Conservation (phyloP, 1,139 yeast species). For the Suzukiozyma palmioleophila region DNA sequence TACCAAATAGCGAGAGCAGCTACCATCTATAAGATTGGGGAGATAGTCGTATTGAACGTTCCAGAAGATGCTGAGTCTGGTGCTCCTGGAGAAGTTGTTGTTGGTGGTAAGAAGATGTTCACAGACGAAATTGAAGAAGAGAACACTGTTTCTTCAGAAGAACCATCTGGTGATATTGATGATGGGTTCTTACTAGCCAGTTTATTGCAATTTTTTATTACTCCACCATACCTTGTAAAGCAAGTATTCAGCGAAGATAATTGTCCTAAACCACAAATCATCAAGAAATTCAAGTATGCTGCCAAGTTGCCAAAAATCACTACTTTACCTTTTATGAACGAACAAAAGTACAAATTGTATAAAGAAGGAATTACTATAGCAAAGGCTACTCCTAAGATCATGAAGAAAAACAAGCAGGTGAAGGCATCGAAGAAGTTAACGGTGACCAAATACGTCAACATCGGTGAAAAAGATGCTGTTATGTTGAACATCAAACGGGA, state of each 20-base stretch:
- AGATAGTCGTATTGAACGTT: conserved; percentile 63
- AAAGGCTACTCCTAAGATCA: conserved; percentile 41
- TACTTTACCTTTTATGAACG: conserved; percentile 69
- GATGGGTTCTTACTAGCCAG: conserved; percentile 55
- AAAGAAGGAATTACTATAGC: conserved; percentile 72
- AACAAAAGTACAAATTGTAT: conserved; percentile 31
- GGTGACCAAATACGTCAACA: conserved; percentile 67
- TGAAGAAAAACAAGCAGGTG: conserved; percentile 32
- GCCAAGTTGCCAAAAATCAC: conserved; percentile 66
- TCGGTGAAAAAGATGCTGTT: conserved; percentile 58
- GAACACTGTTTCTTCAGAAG: conserved; percentile 8
- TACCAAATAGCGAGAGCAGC: conserved; percentile 80
- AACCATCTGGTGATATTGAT: conserved; percentile 8
- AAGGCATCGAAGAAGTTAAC: conserved; percentile 48
- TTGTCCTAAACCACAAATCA: conserved; percentile 22
- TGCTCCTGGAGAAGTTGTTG: conserved; percentile 17
- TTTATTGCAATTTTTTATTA: conserved; percentile 73
- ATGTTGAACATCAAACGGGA: conserved; percentile 52
- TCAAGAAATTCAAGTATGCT: conserved; percentile 57
- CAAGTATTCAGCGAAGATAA: conserved; percentile 45
- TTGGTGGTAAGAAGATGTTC: conserved; percentile 22
- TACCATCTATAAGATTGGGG: conserved; percentile 63
- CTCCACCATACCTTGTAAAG: conserved; percentile 78
- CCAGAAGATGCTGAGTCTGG: conserved; percentile 20
- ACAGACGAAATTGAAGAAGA: neutral